Evolutionary conservation across 2,329 filamentous ascomycete species (phyloP).

Genomic region (Nakataea oryzae): DNA sequence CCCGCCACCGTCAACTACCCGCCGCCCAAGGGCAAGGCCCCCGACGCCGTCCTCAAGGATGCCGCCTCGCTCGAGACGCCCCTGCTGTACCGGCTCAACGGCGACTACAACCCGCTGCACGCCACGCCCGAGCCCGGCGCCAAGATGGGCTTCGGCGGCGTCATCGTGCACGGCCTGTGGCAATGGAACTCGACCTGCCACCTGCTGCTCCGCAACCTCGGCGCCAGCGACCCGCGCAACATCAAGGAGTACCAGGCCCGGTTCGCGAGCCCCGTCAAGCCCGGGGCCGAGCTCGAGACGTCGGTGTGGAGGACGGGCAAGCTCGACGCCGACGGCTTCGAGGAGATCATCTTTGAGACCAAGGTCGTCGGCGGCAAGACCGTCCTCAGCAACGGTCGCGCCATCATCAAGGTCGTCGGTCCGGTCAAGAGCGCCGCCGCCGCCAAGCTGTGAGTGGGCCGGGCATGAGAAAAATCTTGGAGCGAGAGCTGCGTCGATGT

Average conservation of each 20-base stretch:
- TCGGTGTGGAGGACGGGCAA: conserved; percentile 73
- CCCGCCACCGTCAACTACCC: conserved; percentile 70
- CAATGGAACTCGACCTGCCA: conserved; percentile 76
- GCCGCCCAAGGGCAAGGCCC: conserved; percentile 55
- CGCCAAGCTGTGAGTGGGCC: conserved; percentile 43
- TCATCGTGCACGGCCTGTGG: conserved; percentile 83
- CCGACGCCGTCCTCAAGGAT: conserved; percentile 60
- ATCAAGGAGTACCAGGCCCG: conserved; percentile 82
- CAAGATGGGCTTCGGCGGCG: conserved; percentile 85
- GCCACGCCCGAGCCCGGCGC: conserved; percentile 74
- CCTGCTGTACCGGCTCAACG: conserved; percentile 74
- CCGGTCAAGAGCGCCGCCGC: conserved; percentile 32
- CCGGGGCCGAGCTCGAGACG: conserved; percentile 68
- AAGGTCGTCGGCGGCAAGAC: conserved; percentile 73
- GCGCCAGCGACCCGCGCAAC: conserved; percentile 68
- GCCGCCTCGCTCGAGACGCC: conserved; percentile 65
- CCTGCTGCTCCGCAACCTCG: conserved; percentile 61
- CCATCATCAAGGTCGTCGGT: conserved; percentile 57
- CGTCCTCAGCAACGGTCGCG: conserved; percentile 77
- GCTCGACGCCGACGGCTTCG: conserved; percentile 70
- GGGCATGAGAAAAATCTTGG: background rate
- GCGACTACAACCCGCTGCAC: conserved; percentile 91
- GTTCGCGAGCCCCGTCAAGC: conserved; percentile 76
- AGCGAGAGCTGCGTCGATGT: too few species aligned
- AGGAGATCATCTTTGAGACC: conserved; percentile 75